Conservation (phyloP, 805 yeast genomes). For the Lachancea waltii region DNA sequence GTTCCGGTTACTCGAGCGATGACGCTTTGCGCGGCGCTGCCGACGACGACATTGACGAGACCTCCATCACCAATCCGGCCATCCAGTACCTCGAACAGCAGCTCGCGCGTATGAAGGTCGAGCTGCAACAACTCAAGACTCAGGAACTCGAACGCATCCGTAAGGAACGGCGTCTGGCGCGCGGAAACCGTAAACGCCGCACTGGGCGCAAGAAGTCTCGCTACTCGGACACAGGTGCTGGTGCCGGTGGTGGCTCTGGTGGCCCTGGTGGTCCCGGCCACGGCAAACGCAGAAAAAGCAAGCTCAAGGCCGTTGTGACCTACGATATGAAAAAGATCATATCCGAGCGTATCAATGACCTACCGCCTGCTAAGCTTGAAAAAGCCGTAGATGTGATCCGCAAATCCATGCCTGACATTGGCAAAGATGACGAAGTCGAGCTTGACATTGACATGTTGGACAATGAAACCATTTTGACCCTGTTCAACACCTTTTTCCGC, state of each 20-base stretch:
- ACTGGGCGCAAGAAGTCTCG: slow-evolving; percentile 40
- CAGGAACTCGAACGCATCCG: slow-evolving; percentile 63
- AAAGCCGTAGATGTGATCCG: slow-evolving; percentile 80
- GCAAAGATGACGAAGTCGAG: slow-evolving; percentile 85
- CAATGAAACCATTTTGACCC: slow-evolving; percentile 69
- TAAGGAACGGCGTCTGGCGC: slow-evolving; percentile 45
- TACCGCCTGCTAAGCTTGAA: slow-evolving; percentile 73
- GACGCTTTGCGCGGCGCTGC: slow-evolving; percentile 29
- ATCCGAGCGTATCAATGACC: slow-evolving; percentile 72
- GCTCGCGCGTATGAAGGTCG: slow-evolving; percentile 75
- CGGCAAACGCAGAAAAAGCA: slow-evolving; percentile 22
- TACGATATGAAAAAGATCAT: slow-evolving; percentile 96
- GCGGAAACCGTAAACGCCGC: slow-evolving; percentile 31
- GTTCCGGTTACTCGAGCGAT: slow-evolving; percentile 35
- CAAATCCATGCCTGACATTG: slow-evolving; percentile 56
- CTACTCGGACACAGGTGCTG: slow-evolving; percentile 31
- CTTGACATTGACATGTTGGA: slow-evolving; percentile 91
- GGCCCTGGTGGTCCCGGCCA: too few species aligned
- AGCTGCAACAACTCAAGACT: slow-evolving; percentile 73
- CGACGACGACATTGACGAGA: slow-evolving; percentile 54
- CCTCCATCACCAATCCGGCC: slow-evolving; percentile 75
- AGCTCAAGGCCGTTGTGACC: slow-evolving; percentile 48
- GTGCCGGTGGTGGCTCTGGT: too few species aligned
- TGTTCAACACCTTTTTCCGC: slow-evolving; percentile 76
- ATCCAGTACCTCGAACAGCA: slow-evolving; percentile 85